Evolutionary conservation across 352 stramenopile genomes (phyloP).

Genomic region (Heterotrichella gracilis): DNA sequence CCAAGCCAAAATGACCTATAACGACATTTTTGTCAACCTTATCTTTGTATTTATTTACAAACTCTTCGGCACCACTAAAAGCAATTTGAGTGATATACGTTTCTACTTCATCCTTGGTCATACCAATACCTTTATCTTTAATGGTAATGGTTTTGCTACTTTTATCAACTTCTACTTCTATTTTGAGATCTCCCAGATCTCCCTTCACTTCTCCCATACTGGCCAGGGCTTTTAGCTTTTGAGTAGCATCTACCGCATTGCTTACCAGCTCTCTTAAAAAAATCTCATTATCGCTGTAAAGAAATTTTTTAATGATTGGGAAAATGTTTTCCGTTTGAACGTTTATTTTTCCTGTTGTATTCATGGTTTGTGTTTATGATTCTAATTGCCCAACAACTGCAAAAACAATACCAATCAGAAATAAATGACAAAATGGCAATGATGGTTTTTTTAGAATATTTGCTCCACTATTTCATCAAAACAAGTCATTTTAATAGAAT

Average conservation of each 20-base stretch:
- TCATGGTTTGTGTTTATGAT: too few species aligned
- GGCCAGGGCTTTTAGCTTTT: not conserved
- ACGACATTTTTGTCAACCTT: not conserved
- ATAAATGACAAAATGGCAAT: too few species aligned
- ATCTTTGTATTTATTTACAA: not conserved
- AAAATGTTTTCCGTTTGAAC: conserved; percentile 1
- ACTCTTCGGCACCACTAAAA: not conserved
- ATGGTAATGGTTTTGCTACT: not conserved
- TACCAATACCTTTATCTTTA: not conserved
- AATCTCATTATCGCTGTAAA: not conserved
- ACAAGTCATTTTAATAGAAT: too few species aligned
- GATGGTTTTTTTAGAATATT: too few species aligned
- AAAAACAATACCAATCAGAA: too few species aligned
- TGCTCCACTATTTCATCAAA: too few species aligned
- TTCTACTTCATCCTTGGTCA: not conserved
- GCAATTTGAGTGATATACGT: not conserved
- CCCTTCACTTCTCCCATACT: not conserved
- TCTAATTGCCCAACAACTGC: too few species aligned
- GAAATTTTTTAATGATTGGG: conserved; percentile 8
- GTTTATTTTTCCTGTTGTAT: conserved; percentile 1
- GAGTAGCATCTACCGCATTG: not conserved
- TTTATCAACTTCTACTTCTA: not conserved
- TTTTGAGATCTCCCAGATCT: not conserved
- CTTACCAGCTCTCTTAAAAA: not conserved
- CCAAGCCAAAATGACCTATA: not conserved